phyloP scores from a whole-genome alignment of 257 asterid genomes.

The Solanum gandarillasii region DNA sequence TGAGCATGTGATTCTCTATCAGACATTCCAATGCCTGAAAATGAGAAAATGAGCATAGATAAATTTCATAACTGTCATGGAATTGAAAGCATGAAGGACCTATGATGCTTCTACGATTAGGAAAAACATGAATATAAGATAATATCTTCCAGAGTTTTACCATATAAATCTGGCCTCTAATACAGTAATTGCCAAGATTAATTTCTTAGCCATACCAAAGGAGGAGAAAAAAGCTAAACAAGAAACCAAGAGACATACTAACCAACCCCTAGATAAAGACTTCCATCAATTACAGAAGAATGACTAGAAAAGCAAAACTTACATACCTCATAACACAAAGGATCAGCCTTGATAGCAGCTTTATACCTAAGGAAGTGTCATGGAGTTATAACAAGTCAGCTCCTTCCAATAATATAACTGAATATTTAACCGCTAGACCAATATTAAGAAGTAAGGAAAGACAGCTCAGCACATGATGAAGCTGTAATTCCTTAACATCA shows the following conservation, averaged over 20 bases:
- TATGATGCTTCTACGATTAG: neutral
- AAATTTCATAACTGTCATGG: neutral
- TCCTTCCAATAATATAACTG: neutral
- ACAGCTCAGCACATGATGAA: neutral
- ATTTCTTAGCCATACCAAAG: neutral
- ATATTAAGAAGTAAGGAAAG: neutral
- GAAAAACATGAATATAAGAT: neutral
- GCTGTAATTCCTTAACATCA: neutral
- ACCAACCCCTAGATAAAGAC: neutral
- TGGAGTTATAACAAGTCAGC: conserved; percentile 11
- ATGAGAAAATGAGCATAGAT: conserved; percentile 4
- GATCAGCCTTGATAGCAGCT: conserved; percentile 98
- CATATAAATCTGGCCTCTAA: neutral
- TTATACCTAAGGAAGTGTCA: conserved; percentile 62
- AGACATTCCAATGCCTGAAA: conserved; percentile 94
- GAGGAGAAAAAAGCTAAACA: neutral
- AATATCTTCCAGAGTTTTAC: neutral
- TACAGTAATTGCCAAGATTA: neutral
- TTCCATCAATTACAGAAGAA: conserved; percentile 2
- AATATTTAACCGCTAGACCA: neutral
- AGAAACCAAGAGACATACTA: neutral
- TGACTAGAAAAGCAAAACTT: conserved; percentile 1
- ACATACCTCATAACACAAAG: conserved; percentile 89
- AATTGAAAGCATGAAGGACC: neutral
- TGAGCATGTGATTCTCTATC: conserved; percentile 91